A percentile compares a stretch with the other conserved stretches of the same genome.
Conservation (phyloP, 1,284 basidiomycete species). For the Austroboletus olivaceoglutinosus region DNA sequence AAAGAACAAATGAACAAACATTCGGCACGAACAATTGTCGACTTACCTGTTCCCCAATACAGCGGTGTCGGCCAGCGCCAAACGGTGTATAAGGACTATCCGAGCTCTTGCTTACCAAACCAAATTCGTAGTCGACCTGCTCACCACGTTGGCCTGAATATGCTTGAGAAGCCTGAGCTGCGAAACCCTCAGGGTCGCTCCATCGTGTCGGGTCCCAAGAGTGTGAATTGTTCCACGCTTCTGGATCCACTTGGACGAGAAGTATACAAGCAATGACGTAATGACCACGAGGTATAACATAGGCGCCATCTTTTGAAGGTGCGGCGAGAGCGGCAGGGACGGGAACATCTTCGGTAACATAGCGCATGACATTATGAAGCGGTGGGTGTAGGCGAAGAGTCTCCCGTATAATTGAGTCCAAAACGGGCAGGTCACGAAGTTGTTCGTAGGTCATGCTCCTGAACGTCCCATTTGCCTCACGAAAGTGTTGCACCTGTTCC, state of each 20-base stretch:
- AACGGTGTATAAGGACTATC: conserved; percentile 94
- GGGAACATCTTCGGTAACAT: conserved; percentile 81
- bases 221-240: conserved; percentile 73
- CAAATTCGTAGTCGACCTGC: conserved; percentile 96
- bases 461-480: conserved; percentile 77
- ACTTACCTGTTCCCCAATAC: conserved; percentile 65
- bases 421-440: conserved; percentile 76
- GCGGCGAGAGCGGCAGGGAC: conserved; percentile 82
- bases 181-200: conserved; percentile 77
- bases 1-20: not conserved
- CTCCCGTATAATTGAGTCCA: conserved; percentile 91
- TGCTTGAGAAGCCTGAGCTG: conserved; percentile 69
- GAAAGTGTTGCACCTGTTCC: conserved; percentile 87
- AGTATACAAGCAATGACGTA: conserved; percentile 90
- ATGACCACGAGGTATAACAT: conserved; percentile 90
- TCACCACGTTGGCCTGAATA: conserved; percentile 78
- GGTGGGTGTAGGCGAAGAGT: conserved; percentile 91
- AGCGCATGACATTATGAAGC: conserved; percentile 90
- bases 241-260: conserved; percentile 86
- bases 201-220: conserved; percentile 85
- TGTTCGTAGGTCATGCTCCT: conserved; percentile 86
- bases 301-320: conserved; percentile 69
- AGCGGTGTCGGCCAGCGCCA: conserved; percentile 92
- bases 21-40: not conserved
- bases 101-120: conserved; percentile 89